phyloP scores from a whole-genome alignment of 2,329 filamentous ascomycete species.

The Curvularia lunata region DNA sequence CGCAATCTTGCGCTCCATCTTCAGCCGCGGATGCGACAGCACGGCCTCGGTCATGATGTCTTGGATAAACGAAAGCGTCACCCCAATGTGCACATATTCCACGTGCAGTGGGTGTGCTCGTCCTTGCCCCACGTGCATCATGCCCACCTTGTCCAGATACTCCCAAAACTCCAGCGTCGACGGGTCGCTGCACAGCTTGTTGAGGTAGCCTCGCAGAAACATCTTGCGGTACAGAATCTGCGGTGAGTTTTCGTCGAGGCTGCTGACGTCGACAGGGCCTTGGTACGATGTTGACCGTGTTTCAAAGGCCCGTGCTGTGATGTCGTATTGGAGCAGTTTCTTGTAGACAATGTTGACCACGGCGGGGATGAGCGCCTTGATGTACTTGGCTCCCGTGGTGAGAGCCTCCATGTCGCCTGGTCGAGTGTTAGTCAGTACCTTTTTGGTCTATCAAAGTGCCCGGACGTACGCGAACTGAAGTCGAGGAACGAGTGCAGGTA shows the following conservation, averaged over 20 bases:
- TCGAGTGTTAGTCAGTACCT: background rate
- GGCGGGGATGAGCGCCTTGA: conserved; percentile 80
- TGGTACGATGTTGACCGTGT: conserved; percentile 67
- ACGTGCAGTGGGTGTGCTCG: conserved; percentile 75
- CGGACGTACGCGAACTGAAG: conserved; percentile 68
- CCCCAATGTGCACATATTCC: conserved; percentile 80
- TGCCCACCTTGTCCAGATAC: conserved; percentile 82
- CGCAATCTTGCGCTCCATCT: conserved; percentile 71
- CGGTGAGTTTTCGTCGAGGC: conserved; percentile 70
- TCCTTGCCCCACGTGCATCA: conserved; percentile 82
- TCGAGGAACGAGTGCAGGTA: conserved; percentile 80
- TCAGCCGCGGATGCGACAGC: conserved; percentile 71
- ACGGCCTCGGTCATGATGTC: conserved; percentile 80
- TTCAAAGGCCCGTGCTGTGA: conserved; percentile 78
- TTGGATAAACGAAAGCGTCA: conserved; percentile 75
- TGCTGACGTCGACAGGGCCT: conserved; percentile 66
- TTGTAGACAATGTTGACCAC: conserved; percentile 85
- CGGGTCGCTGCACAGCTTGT: conserved; percentile 75
- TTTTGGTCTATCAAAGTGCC: background rate
- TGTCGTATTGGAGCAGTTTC: conserved; percentile 80
- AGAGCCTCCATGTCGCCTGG: conserved; percentile 73
- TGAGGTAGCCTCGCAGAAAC: conserved; percentile 76
- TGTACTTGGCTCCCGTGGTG: conserved; percentile 72
- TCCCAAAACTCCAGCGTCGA: conserved; percentile 80
- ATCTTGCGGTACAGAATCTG: conserved; percentile 80